Evolutionary conservation across 1,139 yeast genomes (phyloP).

Genomic region (Magnusiomyces ingens): DNA sequence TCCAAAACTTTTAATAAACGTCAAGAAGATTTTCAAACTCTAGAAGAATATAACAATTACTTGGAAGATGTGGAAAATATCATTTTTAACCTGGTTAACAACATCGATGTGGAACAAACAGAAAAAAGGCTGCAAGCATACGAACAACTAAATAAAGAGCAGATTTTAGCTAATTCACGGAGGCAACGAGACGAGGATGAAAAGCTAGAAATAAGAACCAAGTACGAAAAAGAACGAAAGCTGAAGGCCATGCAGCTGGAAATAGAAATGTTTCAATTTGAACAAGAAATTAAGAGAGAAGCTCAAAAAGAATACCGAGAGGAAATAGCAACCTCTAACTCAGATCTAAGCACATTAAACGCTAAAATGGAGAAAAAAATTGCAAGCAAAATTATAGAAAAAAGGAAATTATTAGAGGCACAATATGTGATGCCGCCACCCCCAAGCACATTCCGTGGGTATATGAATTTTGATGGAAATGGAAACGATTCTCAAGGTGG

Average conservation of each 20-base stretch:
- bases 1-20: constrained; percentile 73
- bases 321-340: constrained; percentile 46
- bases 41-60: constrained; percentile 63
- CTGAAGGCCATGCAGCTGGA: constrained; percentile 33
- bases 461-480: constrained; percentile 25
- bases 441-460: constrained; percentile 14
- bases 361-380: constrained; percentile 47
- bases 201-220: constrained; percentile 59
- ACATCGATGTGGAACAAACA: constrained; percentile 63
- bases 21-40: constrained; percentile 58
- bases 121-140: constrained; percentile 63
- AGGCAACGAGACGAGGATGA: constrained; percentile 62
- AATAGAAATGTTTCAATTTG: constrained; percentile 32
- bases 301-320: constrained; percentile 63
- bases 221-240: constrained; percentile 58
- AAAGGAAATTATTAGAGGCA: constrained; percentile 58
- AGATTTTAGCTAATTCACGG: constrained; percentile 68
- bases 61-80: constrained; percentile 78
- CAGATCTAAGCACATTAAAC: constrained; percentile 45
- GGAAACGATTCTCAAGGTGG: constrained; percentile 17
- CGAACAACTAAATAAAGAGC: constrained; percentile 67
- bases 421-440: constrained; percentile 32
- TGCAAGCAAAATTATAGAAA: constrained; percentile 45
- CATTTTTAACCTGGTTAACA: constrained; percentile 67
- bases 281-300: constrained; percentile 39